Evolutionary conservation across 345 rosid genomes (phyloP).

Genomic region (Pistacia vera): DNA sequence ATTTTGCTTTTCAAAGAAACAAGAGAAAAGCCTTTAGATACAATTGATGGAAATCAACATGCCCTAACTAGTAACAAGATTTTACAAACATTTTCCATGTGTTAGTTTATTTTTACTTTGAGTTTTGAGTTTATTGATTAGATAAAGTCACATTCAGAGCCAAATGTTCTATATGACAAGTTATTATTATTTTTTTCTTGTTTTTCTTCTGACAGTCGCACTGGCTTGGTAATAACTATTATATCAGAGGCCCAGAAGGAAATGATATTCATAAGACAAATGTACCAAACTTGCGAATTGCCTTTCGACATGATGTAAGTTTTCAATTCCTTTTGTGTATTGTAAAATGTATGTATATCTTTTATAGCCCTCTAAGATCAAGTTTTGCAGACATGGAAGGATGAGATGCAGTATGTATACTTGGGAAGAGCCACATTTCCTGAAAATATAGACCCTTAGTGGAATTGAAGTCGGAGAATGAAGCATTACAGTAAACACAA

Average conservation of each 20-base stretch:
- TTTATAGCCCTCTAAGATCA: constrained; percentile 9
- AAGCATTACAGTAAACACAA: not conserved
- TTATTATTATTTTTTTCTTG: not conserved
- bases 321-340: not conserved
- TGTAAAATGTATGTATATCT: not conserved
- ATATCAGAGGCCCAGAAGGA: constrained; percentile 45
- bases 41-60: not conserved
- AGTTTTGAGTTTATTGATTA: not conserved
- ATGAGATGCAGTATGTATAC: constrained; percentile 55
- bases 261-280: constrained; percentile 56
- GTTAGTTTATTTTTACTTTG: not conserved
- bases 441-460: constrained; percentile 35
- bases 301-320: constrained; percentile 45
- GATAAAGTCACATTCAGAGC: not conserved
- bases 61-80: not conserved
- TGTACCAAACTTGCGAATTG: constrained; percentile 44
- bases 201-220: constrained; percentile 34
- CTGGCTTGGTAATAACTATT: constrained; percentile 53
- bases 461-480: constrained; percentile 10
- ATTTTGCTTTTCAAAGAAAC: not conserved
- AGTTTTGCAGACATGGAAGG: constrained; percentile 53
- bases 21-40: not conserved
- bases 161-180: not conserved
- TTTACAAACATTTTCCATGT: not conserved
- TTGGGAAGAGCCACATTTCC: constrained; percentile 37